Percentiles rank a stretch among this genome's conserved stretches.
Evolutionary conservation across 176 grass and related monocot genomes (phyloP).

Genomic region (Panicum miliaceum): DNA sequence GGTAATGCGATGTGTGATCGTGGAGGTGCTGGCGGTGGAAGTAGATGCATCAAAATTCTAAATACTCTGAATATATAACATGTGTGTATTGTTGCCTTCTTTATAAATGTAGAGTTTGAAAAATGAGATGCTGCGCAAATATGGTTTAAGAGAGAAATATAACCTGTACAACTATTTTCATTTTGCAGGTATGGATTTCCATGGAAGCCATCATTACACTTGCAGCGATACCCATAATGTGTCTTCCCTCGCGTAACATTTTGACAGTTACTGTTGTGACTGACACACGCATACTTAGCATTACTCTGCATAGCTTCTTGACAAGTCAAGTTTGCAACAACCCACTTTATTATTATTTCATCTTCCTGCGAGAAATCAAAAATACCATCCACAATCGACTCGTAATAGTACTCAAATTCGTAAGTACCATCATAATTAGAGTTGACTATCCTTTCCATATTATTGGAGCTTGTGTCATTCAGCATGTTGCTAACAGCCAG

Average conservation of each 20-base stretch:
- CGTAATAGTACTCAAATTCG: not conserved
- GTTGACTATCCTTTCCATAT: not conserved
- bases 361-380: not conserved
- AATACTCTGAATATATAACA: not conserved
- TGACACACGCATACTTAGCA: not conserved
- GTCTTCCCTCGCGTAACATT: not conserved
- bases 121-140: not conserved
- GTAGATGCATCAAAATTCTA: not conserved
- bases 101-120: not conserved
- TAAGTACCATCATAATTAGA: too few relatives aligned
- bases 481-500: not conserved
- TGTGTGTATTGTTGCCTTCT: not conserved
- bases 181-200: conserved; percentile 54
- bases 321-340: not conserved
- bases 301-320: fast-evolving
- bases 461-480: not conserved
- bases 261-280: not conserved
- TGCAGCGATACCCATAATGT: conserved; percentile 35
- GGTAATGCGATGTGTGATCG: not conserved
- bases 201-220: conserved; percentile 11
- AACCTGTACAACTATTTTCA: conserved; percentile 35
- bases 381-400: not conserved
- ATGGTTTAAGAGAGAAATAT: not conserved
- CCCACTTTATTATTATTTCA: conserved; percentile 1
- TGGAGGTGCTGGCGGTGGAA: not conserved